These are phyloP conservation scores for Ceratopteris richardii DNA, from an alignment of 75 land plant species.

Conservation along the genomic window DNA sequence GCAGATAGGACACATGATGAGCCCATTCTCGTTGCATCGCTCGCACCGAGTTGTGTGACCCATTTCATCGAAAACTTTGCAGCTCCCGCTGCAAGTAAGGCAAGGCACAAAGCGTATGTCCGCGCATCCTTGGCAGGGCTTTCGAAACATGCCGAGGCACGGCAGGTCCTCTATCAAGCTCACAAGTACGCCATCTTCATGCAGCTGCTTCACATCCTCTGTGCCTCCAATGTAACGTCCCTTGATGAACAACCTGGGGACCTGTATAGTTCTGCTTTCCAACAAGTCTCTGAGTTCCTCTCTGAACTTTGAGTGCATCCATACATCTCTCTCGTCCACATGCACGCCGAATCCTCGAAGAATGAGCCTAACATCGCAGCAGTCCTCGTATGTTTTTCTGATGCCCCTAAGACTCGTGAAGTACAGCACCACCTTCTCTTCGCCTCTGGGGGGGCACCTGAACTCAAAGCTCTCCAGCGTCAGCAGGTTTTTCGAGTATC, in stretches of 20 bases:
- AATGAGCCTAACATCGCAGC: slow-evolving; percentile 50
- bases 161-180: slow-evolving; percentile 26
- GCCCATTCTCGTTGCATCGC: slow-evolving; percentile 78
- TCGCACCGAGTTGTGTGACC: slow-evolving; percentile 30
- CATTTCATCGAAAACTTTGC: slow-evolving; percentile 46
- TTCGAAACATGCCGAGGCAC: too few species aligned
- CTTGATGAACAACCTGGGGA: slow-evolving; percentile 50
- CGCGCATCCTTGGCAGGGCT: slow-evolving; percentile 52
- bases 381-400: slow-evolving; percentile 80
- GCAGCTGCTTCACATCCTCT: slow-evolving; percentile 48
- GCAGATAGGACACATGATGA: slow-evolving; percentile 47
- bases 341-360: slow-evolving; percentile 41
- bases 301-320: slow-evolving; percentile 62
- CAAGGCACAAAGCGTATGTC: slow-evolving; percentile 58
- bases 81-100: slow-evolving; percentile 64
- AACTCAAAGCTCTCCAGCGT: slow-evolving; percentile 10
- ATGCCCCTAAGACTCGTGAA: slow-evolving; percentile 77
- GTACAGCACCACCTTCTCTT: slow-evolving; percentile 44
- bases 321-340: slow-evolving; percentile 78
- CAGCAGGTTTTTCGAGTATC: background rate
- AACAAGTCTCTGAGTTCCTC: slow-evolving; percentile 52
- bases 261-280: slow-evolving; percentile 21
- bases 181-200: slow-evolving; percentile 55
- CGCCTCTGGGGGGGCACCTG: slow-evolving; percentile 18
- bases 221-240: slow-evolving; percentile 62